phyloP scores from a whole-genome alignment of 1,139 yeast genomes.

The Pichia sp. region DNA sequence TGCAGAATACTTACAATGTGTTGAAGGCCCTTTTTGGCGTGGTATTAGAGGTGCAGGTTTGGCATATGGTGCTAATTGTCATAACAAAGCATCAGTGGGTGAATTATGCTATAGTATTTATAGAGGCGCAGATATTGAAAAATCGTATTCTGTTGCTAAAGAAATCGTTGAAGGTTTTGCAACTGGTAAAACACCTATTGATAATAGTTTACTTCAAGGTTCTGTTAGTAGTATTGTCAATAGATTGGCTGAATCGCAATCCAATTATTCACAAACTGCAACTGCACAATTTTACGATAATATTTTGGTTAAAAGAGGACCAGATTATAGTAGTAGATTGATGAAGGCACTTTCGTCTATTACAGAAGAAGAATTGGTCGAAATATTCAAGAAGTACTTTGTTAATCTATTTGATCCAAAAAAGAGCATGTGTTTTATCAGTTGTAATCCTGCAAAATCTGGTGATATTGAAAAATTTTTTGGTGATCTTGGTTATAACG shows the following conservation, averaged over 20 bases:
- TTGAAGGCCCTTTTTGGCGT: slow-evolving; percentile 97
- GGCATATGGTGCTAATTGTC: slow-evolving; percentile 80
- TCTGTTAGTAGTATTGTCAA: slow-evolving; percentile 73
- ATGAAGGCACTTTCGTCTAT: slow-evolving; percentile 47
- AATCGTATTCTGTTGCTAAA: slow-evolving; percentile 64
- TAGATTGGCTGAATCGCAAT: slow-evolving; percentile 59
- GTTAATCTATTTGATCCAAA: slow-evolving; percentile 52
- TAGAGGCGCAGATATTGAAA: slow-evolving; percentile 77
- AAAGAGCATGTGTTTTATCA: slow-evolving; percentile 56
- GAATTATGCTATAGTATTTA: slow-evolving; percentile 61
- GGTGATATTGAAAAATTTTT: slow-evolving; percentile 46
- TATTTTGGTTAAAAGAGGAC: slow-evolving; percentile 64
- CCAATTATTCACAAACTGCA: slow-evolving; percentile 59
- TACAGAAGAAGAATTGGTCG: slow-evolving; percentile 50
- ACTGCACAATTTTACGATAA: slow-evolving; percentile 58
- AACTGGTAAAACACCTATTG: slow-evolving; percentile 48
- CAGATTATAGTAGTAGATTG: slow-evolving; percentile 45
- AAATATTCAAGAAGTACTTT: slow-evolving; percentile 54
- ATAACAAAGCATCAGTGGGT: slow-evolving; percentile 60
- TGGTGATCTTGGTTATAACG: slow-evolving; percentile 48
- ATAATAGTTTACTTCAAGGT: slow-evolving; percentile 55
- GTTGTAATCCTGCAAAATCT: slow-evolving; percentile 65
- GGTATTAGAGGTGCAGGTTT: slow-evolving; percentile 93
- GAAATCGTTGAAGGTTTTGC: slow-evolving; percentile 60
- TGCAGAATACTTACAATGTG: slow-evolving; percentile 71